A percentile compares a stretch with the other conserved stretches of the same genome.
These are phyloP conservation scores for Salix brachista DNA, from an alignment of 345 rosid genomes.

Conservation along the genomic window DNA sequence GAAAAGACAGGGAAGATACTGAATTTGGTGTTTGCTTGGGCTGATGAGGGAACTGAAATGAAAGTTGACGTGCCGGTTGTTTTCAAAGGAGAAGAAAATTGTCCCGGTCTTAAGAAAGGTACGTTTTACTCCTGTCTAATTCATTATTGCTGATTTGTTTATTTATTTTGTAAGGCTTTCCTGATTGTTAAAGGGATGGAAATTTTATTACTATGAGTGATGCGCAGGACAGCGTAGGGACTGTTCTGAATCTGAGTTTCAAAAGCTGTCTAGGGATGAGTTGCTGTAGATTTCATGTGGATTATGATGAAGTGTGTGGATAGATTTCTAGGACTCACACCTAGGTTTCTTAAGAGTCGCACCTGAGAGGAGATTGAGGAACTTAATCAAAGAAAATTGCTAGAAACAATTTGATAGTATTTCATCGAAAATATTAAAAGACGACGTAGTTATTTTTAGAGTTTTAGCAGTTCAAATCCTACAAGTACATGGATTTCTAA, in stretches of 20 bases:
- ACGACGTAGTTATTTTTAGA: too few species aligned
- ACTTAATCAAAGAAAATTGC: too few species aligned
- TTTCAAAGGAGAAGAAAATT: slow-evolving; percentile 70
- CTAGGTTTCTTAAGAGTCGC: too few species aligned
- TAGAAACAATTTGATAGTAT: too few species aligned
- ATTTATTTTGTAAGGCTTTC: not conserved
- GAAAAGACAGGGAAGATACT: slow-evolving; percentile 72
- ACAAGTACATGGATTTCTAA: too few species aligned
- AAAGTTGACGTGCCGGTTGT: slow-evolving; percentile 84
- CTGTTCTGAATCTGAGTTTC: not conserved
- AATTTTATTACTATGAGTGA: not conserved
- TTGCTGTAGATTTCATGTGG: too few species aligned
- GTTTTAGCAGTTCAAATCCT: too few species aligned
- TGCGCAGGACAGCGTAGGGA: not conserved
- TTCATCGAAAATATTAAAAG: too few species aligned
- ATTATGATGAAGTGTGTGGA: too few species aligned
- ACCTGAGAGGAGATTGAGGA: too few species aligned
- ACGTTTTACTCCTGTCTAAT: not conserved
- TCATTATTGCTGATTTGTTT: not conserved
- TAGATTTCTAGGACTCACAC: too few species aligned
- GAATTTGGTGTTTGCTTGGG: slow-evolving; percentile 91
- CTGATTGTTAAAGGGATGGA: not conserved
- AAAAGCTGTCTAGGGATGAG: too few species aligned
- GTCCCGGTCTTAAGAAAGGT: slow-evolving; percentile 85
- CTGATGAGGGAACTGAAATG: slow-evolving; percentile 62